Evolutionary conservation across 495 filamentous ascomycete species (phyloP).

Genomic region (Neurospora discreta): DNA sequence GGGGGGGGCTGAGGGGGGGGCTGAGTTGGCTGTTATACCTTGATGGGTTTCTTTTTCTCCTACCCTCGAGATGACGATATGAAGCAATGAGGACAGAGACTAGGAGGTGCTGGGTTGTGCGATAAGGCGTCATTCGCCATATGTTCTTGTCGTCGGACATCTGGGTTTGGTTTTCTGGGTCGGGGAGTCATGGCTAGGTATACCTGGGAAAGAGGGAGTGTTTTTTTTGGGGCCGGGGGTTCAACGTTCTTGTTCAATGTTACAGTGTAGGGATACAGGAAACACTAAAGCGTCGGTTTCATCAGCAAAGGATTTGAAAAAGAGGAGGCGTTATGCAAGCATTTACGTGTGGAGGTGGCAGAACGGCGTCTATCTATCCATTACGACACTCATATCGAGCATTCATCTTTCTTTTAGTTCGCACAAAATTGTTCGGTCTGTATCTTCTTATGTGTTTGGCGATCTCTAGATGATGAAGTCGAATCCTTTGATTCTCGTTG

Average conservation of each 20-base stretch:
- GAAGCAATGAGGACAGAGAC: background rate
- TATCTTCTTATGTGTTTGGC: background rate
- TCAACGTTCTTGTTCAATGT: background rate
- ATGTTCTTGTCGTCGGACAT: background rate
- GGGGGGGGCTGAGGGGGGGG: background rate
- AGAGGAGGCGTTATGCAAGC: background rate
- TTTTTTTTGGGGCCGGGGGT: background rate
- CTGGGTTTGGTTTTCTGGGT: background rate
- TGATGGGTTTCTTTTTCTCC: background rate
- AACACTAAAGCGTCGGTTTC: background rate
- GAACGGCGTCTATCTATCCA: background rate
- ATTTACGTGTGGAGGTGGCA: background rate
- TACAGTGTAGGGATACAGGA: background rate
- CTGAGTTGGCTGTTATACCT: background rate
- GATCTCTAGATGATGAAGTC: background rate
- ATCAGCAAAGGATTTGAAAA: background rate
- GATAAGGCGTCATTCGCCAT: background rate
- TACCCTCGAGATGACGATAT: background rate
- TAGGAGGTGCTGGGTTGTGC: background rate
- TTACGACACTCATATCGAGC: background rate
- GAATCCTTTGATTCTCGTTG: background rate
- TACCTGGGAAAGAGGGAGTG: background rate
- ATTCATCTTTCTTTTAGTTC: background rate
- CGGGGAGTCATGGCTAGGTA: background rate
- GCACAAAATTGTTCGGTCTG: background rate